These are phyloP conservation scores for Borovskyia barvae DNA, from an alignment of 208 protist species.

Conservation along the genomic window DNA sequence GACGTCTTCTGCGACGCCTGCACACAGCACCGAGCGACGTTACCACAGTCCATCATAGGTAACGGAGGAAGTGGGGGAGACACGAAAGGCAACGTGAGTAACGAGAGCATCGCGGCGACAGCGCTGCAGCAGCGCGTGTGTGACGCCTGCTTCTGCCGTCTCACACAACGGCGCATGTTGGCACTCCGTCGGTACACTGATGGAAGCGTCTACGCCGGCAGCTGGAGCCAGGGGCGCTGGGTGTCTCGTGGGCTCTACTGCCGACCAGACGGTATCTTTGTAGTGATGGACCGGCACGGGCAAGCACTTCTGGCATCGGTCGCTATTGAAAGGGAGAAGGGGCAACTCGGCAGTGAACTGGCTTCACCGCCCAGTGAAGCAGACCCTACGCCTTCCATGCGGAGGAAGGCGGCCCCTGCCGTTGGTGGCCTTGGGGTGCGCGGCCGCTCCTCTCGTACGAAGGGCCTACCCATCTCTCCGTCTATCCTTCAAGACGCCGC, in stretches of 20 bases:
- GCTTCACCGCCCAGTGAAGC: too few relatives aligned
- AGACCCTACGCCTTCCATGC: too few relatives aligned
- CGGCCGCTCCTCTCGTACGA: slow-evolving; percentile 3
- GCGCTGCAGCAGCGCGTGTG: slow-evolving; percentile 60
- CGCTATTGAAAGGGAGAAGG: neutral
- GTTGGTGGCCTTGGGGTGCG: slow-evolving; percentile 6
- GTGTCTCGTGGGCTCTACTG: slow-evolving; percentile 79
- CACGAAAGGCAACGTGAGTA: slow-evolving; percentile 8
- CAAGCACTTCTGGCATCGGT: slow-evolving; percentile 30
- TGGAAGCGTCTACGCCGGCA: slow-evolving; percentile 77
- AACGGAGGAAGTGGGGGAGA: slow-evolving; percentile 12
- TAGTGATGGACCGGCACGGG: slow-evolving; percentile 67
- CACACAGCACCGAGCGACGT: slow-evolving; percentile 52
- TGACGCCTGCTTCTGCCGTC: slow-evolving; percentile 61
- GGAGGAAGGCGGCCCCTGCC: neutral
- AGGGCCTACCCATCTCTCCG: slow-evolving; percentile 18
- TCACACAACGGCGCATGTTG: slow-evolving; percentile 71
- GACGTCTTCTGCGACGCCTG: slow-evolving; percentile 90
- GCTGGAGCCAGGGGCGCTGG: slow-evolving; percentile 68
- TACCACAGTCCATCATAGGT: slow-evolving; percentile 65
- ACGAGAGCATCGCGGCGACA: neutral
- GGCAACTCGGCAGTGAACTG: neutral
- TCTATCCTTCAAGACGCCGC: slow-evolving; percentile 42
- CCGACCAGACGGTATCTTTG: slow-evolving; percentile 58
- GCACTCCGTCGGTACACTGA: slow-evolving; percentile 57